Evolutionary conservation across 768 basidiomycete genomes (phyloP), one percentile per base, ranked within the genome.

Genomic region (Rickenella mellea): DNA sequence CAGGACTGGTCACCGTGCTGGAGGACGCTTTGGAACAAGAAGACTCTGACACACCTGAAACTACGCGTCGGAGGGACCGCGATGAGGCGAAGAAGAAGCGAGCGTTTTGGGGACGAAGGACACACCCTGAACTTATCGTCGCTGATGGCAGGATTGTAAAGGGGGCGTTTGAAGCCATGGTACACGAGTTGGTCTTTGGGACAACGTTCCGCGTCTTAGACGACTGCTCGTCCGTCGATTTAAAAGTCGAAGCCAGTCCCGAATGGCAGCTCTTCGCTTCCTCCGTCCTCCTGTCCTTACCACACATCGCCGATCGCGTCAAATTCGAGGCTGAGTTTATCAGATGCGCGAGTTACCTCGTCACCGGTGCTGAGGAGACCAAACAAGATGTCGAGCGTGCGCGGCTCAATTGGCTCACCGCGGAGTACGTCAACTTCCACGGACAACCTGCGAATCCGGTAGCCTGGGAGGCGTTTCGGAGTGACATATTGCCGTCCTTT

Each of bases 101-200:
- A 31, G 77, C 77, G 14, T 91, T 76, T 56, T 88, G 85, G 84
- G 87, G 87, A 11, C 66, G 82, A 44, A 67, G 65, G 40, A 78
- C 75, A 7, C 89, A 91, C 64, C 83, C 83, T 8, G 76, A 86
- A 49, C 59, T 88, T 19, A 61, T 73, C n/a, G 65, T 58, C 39
- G 54, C 44, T 26, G 61, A 66, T 43, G 58, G 48, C 2, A 56
- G 50, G 8, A 67, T 89, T 26, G 67, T 73, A 51, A 78, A 74
- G 38, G 88, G 87, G 10, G 79, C 77, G 0, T 72, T 78, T 29
- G 88, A 90, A 56, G 86, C 90, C 1, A 68, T 92, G 5, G 62
- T 82, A 0, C 89, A 93, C 52, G 90, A 91, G 59, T 63, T 76
- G 9, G 78, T 87, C 10, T 91, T 91, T 55, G 80, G 73, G 10